phyloP scores from a whole-genome alignment of 352 stramenopile species.

The Phytophthora nicotianae region DNA sequence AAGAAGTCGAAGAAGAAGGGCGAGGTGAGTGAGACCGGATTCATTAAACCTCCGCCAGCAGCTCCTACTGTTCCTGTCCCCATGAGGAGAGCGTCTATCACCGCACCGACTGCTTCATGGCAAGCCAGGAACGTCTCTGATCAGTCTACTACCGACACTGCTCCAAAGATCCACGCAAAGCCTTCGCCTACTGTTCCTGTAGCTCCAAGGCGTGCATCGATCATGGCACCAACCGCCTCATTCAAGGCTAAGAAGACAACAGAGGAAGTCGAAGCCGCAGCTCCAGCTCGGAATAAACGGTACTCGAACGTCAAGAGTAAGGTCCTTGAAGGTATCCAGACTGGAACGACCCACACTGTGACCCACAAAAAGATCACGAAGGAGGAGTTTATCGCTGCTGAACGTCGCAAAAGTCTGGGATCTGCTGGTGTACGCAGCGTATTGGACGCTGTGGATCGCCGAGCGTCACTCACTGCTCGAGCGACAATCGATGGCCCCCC shows the following conservation, averaged over 20 bases:
- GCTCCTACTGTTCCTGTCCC: conserved; percentile 31
- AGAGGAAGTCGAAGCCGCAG: conserved; percentile 2
- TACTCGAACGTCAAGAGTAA: conserved; percentile 66
- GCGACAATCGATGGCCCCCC: conserved; percentile 23
- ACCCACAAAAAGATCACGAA: conserved; percentile 43
- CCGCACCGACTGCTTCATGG: conserved; percentile 37
- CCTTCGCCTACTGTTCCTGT: conserved; percentile 23
- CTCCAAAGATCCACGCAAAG: conserved; percentile 13
- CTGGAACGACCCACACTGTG: conserved; percentile 17
- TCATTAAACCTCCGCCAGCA: conserved; percentile 31
- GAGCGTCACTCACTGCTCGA: conserved; percentile 32
- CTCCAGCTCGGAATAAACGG: conserved; percentile 37
- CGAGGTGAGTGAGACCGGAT: conserved; percentile 27
- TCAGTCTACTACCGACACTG: neutral
- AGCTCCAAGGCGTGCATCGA: conserved; percentile 36
- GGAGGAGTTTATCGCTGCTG: conserved; percentile 42
- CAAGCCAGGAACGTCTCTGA: conserved; percentile 25
- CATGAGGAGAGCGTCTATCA: conserved; percentile 43
- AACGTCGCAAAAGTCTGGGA: conserved; percentile 51
- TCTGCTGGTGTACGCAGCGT: conserved; percentile 26
- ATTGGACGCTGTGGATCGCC: conserved; percentile 29
- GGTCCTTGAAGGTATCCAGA: conserved; percentile 36
- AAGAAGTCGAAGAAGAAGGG: conserved; percentile 25
- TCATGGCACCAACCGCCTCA: conserved; percentile 39
- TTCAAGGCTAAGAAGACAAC: conserved; percentile 39